Conservation (phyloP, 1,284 basidiomycete genomes). For the Cutaneotrichosporon curvatum region DNA sequence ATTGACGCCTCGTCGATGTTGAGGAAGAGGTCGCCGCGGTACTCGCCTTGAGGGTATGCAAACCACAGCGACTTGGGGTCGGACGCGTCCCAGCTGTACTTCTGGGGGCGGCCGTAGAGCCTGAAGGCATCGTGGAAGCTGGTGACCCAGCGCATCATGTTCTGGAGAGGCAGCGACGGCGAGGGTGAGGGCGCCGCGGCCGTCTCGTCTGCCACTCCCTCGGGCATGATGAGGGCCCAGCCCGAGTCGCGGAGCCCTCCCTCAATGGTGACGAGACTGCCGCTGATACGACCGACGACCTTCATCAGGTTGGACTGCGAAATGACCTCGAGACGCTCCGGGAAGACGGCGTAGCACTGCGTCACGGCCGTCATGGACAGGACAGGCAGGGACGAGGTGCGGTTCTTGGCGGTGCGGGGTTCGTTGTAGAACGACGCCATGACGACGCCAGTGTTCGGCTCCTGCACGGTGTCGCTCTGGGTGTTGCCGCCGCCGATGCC, state of each 20-base stretch:
- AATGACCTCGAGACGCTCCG: slow-evolving; percentile 87
- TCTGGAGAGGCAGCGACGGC: slow-evolving; percentile 48
- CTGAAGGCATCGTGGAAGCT: slow-evolving; percentile 78
- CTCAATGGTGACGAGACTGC: slow-evolving; percentile 57
- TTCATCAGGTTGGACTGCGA: slow-evolving; percentile 80
- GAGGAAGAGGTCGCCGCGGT: slow-evolving; percentile 62
- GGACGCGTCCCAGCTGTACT: slow-evolving; percentile 79
- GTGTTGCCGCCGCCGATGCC: slow-evolving; percentile 25
- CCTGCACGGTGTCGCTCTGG: slow-evolving; percentile 49
- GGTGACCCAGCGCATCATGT: slow-evolving; percentile 92
- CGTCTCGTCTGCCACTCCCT: slow-evolving; percentile 52
- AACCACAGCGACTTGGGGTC: slow-evolving; percentile 52
- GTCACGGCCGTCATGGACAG: slow-evolving; percentile 42
- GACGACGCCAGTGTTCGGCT: slow-evolving; percentile 39
- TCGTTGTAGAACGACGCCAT: slow-evolving; percentile 45
- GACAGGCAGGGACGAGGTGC: slow-evolving; percentile 30
- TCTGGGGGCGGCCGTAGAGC: slow-evolving; percentile 70
- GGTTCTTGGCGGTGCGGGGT: slow-evolving; percentile 37
- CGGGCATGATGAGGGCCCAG: slow-evolving; percentile 83
- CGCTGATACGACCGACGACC: slow-evolving; percentile 69
- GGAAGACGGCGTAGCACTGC: slow-evolving; percentile 74
- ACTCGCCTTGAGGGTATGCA: slow-evolving; percentile 38
- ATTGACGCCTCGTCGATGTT: slow-evolving; percentile 74
- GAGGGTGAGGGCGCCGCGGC: slow-evolving; percentile 4
- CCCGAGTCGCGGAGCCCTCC: slow-evolving; percentile 56